Conservation (phyloP, 306 rosid genomes). For the Prunus davidiana region DNA sequence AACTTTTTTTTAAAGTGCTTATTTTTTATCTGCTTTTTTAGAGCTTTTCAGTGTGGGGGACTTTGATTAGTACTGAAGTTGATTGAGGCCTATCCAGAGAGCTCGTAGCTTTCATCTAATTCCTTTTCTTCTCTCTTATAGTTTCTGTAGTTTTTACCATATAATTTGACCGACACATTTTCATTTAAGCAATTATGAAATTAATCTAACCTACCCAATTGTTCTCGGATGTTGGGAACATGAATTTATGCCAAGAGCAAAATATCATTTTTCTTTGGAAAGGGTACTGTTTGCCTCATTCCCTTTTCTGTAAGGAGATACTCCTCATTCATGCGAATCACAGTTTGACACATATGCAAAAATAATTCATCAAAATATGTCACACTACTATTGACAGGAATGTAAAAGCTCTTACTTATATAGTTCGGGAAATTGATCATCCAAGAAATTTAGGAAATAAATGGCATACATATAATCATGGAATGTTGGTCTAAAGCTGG, state of each 20-base stretch:
- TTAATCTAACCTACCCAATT: neutral
- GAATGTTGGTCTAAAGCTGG: constrained; percentile 12
- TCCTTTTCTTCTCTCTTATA: neutral
- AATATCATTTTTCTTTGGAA: neutral
- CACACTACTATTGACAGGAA: rapidly evolving
- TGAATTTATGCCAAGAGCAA: neutral
- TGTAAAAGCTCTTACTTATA: rapidly evolving
- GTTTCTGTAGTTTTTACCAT: neutral
- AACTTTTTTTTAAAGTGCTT: neutral
- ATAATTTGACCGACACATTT: neutral
- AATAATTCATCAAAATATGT: no score
- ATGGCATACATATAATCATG: neutral
- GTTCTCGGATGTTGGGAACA: neutral
- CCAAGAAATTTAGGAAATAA: neutral
- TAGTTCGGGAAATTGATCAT: neutral
- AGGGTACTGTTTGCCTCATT: rapidly evolving
- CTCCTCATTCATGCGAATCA: no score
- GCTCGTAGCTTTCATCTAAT: neutral
- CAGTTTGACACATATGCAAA: no score
- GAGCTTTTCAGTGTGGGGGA: neutral
- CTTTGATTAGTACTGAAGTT: neutral
- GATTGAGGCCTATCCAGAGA: neutral
- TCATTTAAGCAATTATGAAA: neutral
- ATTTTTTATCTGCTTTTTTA: neutral
- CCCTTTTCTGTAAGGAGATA: rapidly evolving